Evolutionary conservation across 2,329 filamentous ascomycete genomes (phyloP), one percentile per base, ranked within the genome.

Genomic region (Coniella vitis): DNA sequence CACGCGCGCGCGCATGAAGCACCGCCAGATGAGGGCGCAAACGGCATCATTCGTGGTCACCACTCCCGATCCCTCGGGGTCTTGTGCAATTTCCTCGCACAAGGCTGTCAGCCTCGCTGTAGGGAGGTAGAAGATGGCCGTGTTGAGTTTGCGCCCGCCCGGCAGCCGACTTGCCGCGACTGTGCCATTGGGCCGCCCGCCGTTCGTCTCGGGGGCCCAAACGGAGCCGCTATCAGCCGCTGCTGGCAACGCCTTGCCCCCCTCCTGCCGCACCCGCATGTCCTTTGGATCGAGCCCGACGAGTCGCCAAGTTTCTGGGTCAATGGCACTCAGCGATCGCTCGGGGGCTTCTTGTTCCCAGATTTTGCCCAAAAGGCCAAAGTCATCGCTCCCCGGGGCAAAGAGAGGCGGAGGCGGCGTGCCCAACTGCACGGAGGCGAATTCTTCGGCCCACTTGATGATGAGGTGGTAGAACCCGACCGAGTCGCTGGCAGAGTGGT

Each of bases 21-120:
- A 22, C 5, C 53, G 44, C 56, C 56, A 57, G 31, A 56, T 44
- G 38, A 57, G 47, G 2, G 54, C 56, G 9, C 29, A 34, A 2
- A 56, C 16, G n/a, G 41, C 47, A 16, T 57, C 54, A 20, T 54
- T 56, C 4, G 32, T 44, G 2, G 48, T 52, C 16, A 52, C 13
- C 7, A 25, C 20, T 14, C n/a, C 12, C 4, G 44, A 22, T 7
- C n/a, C 31, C 10, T 12, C 16, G 3, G 29, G 17, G 9, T 43
- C 35, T 10, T 29, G 20, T 9, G 16, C 35, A 16, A 16, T 3
- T 2, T 14, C 17, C 38, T 54, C 37, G 3, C 43, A 34, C 12
- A 55, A 49, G 3, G 40, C 38, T 4, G 32, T 14, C 7, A 51
- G 38, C 10, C 45, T 35, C 5, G n/a, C 41, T 4, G 47, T 19